These are phyloP conservation scores for Suhomyces sp. DNA, from an alignment of 805 yeast species.

Conservation along the genomic window DNA sequence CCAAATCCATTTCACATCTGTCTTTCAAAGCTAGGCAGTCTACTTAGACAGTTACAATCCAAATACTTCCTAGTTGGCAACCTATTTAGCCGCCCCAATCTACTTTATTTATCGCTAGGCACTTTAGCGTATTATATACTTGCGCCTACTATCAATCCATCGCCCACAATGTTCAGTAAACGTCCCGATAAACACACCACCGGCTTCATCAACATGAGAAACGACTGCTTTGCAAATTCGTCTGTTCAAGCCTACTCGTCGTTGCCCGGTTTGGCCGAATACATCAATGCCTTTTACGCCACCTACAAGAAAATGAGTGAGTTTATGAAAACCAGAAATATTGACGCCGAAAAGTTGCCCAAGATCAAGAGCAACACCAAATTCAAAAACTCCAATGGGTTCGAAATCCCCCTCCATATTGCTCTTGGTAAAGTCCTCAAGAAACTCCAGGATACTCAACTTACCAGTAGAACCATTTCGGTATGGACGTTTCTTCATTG, in stretches of 20 bases:
- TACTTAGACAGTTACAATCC: not conserved
- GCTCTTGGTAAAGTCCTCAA: conserved; percentile 51
- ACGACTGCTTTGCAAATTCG: conserved; percentile 92
- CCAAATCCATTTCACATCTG: not conserved
- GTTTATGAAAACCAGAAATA: conserved; percentile 15
- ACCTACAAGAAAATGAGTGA: conserved; percentile 22
- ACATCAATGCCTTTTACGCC: conserved; percentile 45
- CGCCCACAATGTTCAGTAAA: conserved; percentile 38
- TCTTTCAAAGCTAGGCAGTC: not conserved
- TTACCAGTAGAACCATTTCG: conserved; percentile 52
- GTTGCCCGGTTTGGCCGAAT: conserved; percentile 55
- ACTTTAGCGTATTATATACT: conserved; percentile 10
- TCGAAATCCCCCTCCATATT: conserved; percentile 51
- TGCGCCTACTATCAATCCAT: conserved; percentile 10
- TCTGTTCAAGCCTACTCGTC: conserved; percentile 77
- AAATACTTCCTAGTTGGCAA: not conserved
- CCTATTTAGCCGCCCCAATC: not conserved
- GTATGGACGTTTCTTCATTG: conserved; percentile 78
- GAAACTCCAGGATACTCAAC: conserved; percentile 62
- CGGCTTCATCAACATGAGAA: conserved; percentile 76
- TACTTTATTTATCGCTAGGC: not conserved
- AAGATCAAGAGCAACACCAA: conserved; percentile 10
- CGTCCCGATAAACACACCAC: conserved; percentile 75
- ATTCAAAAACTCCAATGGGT: conserved; percentile 16
- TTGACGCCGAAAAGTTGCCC: conserved; percentile 17